These are phyloP conservation scores for Boletus sp. DNA, from an alignment of 768 basidiomycete species.

Conservation along the genomic window DNA sequence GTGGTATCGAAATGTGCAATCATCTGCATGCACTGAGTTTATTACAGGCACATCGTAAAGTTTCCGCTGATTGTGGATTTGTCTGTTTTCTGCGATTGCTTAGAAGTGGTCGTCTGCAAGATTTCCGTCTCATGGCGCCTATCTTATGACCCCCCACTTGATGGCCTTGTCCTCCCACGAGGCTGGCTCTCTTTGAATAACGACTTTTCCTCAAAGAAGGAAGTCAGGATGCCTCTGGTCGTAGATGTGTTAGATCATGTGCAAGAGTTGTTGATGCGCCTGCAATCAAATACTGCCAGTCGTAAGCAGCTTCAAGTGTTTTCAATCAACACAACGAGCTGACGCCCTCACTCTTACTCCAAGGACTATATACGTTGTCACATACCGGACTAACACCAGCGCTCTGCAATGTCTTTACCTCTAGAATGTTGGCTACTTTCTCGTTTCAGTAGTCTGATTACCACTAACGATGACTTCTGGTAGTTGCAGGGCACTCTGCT, in stretches of 20 bases:
- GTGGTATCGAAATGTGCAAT: no score
- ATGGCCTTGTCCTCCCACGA: constrained; percentile 51
- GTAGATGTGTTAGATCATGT: constrained; percentile 25
- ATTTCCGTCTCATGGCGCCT: constrained; percentile 37
- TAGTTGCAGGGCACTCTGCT: constrained; percentile 48
- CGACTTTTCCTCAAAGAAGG: constrained; percentile 14
- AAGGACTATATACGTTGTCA: constrained; percentile 3
- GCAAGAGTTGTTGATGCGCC: constrained; percentile 23
- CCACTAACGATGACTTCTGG: not conserved
- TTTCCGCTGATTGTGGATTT: constrained; percentile 40
- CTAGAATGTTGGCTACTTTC: constrained; percentile 44
- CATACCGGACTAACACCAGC: constrained; percentile 12
- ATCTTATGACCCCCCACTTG: constrained; percentile 26
- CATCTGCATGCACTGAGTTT: constrained; percentile 25
- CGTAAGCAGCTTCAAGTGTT: constrained; percentile 20
- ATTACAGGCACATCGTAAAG: constrained; percentile 43
- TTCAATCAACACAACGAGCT: not conserved
- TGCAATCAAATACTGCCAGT: constrained; percentile 28
- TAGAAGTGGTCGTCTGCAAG: constrained; percentile 48
- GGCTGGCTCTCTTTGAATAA: constrained; percentile 44
- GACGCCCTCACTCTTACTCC: not conserved
- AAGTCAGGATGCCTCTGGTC: constrained; percentile 39
- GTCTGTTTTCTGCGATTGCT: constrained; percentile 47
- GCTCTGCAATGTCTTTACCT: constrained; percentile 40
- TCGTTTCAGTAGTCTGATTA: not conserved